Evolutionary conservation across 2,329 filamentous ascomycete species (phyloP).

Genomic region (Epicoccum sorghinum): DNA sequence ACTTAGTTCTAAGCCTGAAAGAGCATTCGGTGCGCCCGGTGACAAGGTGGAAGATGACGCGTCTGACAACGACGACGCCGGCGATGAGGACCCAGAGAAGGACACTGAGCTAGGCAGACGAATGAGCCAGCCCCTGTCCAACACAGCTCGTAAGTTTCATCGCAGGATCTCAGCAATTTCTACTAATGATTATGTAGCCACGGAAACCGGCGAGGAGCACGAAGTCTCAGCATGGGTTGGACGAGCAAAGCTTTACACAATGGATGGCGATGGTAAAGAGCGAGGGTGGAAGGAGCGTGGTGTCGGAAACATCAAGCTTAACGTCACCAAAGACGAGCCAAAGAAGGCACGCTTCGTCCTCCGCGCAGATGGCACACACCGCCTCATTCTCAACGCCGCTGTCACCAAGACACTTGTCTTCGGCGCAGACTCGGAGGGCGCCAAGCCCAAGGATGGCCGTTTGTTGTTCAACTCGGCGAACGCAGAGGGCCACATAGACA

Average conservation of each 20-base stretch:
- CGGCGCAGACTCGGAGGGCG: slow-evolving; percentile 67
- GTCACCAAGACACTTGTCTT: slow-evolving; percentile 81
- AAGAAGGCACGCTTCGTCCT: slow-evolving; percentile 77
- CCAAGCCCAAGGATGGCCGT: slow-evolving; percentile 72
- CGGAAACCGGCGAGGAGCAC: slow-evolving; percentile 86
- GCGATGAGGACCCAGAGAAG: slow-evolving; percentile 38
- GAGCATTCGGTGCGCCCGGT: slow-evolving; percentile 78
- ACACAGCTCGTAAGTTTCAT: slow-evolving; percentile 10
- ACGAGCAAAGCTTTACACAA: slow-evolving; percentile 84
- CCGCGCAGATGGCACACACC: slow-evolving; percentile 86
- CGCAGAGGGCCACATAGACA: slow-evolving; percentile 57
- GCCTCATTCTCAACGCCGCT: slow-evolving; percentile 84
- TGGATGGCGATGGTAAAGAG: slow-evolving; percentile 61
- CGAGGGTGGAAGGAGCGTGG: slow-evolving; percentile 90
- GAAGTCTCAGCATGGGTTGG: slow-evolving; percentile 77
- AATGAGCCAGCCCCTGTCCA: slow-evolving; percentile 4
- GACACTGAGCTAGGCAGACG: slow-evolving; percentile 42
- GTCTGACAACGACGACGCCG: slow-evolving; percentile 61
- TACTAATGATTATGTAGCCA: slow-evolving; percentile 50
- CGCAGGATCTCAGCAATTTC: background rate
- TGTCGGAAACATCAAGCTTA: slow-evolving; percentile 82
- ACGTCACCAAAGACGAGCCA: slow-evolving; percentile 52
- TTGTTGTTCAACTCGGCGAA: slow-evolving; percentile 68
- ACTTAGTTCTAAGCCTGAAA: slow-evolving; percentile 65
- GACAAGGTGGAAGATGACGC: slow-evolving; percentile 55